These are phyloP conservation scores for Saccharomyces cerevisiae DNA, from an alignment of 805 yeast species.

Conservation along the genomic window DNA sequence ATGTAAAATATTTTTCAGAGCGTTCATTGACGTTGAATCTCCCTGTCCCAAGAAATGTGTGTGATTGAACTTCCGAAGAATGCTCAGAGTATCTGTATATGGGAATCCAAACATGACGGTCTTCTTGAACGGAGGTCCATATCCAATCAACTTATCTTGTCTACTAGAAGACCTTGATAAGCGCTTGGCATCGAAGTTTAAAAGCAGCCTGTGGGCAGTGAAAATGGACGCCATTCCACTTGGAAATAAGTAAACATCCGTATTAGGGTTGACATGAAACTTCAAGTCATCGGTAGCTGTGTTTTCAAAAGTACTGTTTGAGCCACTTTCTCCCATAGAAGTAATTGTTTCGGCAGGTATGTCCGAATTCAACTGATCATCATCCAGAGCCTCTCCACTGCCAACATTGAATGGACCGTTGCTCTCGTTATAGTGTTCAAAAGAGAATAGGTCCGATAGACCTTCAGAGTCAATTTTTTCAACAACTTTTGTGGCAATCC, in stretches of 20 bases:
- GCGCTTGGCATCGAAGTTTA: slow-evolving; percentile 32
- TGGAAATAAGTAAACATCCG: slow-evolving; percentile 77
- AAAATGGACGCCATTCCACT: slow-evolving; percentile 92
- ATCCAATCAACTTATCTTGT: slow-evolving; percentile 14
- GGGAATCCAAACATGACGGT: slow-evolving; percentile 95
- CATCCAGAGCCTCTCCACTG: not conserved
- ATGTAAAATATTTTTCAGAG: slow-evolving; percentile 53
- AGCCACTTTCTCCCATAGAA: not conserved
- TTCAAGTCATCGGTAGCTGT: not conserved
- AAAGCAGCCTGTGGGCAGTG: slow-evolving; percentile 59
- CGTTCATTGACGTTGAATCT: slow-evolving; percentile 53
- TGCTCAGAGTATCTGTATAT: slow-evolving; percentile 83
- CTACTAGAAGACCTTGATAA: slow-evolving; percentile 15
- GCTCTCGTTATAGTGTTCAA: not conserved
- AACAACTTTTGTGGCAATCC: slow-evolving; percentile 63
- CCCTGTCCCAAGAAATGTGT: slow-evolving; percentile 80
- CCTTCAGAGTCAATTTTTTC: slow-evolving; percentile 26
- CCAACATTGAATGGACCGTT: not conserved
- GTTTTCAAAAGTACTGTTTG: not conserved
- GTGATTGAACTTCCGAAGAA: slow-evolving; percentile 86
- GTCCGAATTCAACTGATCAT: not conserved
- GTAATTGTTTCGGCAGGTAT: not conserved
- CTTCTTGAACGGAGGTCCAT: slow-evolving; percentile 36
- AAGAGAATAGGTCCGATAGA: not conserved
- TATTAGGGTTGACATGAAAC: slow-evolving; percentile 31